Base-by-base conservation (phyloP, 768 basidiomycete species). In the Boletus edulis region DNA sequence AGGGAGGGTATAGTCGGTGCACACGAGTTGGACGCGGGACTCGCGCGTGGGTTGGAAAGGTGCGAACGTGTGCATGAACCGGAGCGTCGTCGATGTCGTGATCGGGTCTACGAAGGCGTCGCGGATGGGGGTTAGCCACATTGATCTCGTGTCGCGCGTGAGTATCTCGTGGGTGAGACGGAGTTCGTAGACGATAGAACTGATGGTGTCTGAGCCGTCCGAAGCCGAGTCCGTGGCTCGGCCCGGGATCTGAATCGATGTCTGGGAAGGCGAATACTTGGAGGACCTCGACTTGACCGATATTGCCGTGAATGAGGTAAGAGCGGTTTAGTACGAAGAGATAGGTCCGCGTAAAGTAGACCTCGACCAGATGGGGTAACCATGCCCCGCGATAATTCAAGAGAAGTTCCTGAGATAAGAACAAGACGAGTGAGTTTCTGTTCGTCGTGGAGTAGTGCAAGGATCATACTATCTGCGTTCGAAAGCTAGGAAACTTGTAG, bases 251-350 rank as follows among this genome's bases (percentile, higher is more conserved):
- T 13, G 41, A 9, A 5, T 49, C 51, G 43, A 18, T n/a, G 12
- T 61, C 59, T 24, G 64, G 65, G 24, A 65, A 10, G n/a, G 62
- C 14, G 29, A 64, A 67, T 4, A 38, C 56, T 41, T 67, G 64
- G 27, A 67, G 38, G 43, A 65, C 46, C 49, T 65, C 64, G 14
- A 58, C 45, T 1, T 51, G 20, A 22, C 54, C 56, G 20, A 56
- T 3, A 5, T 44, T 12, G 1, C 49, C 54, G 15, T 55, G 56
- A 20, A 54, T 52, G 56, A 67, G 58, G 11, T 52, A 53, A 17
- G 55, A 45, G 12, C 56, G 58, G 32, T 45, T 60, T 32, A 63
- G 49, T 1, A 67, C 62, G 42, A 65, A 46, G 6, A 65, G 24
- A 27, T 61, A 49, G 10, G 58, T 65, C 35, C 5, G 44, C 4